Conservation (phyloP, 345 rosid genomes). For the Mallotus nudiflorus region DNA sequence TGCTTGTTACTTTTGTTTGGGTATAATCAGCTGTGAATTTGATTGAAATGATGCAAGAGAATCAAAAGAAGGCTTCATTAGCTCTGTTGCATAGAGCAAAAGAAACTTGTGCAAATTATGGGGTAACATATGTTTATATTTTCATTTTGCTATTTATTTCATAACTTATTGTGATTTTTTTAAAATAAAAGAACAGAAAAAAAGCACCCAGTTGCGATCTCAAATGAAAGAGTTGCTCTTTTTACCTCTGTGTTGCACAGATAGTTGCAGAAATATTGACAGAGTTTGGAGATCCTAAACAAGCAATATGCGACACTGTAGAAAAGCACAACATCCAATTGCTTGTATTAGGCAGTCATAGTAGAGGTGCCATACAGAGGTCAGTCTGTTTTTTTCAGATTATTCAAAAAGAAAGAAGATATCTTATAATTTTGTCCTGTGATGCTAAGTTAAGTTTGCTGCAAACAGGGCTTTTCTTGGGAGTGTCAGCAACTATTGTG, state of each 20-base stretch:
- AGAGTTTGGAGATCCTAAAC: slow-evolving; percentile 51
- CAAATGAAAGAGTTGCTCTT: neutral
- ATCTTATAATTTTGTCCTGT: neutral
- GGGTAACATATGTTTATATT: too few species aligned
- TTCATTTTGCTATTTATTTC: too few species aligned
- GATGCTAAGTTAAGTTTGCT: neutral
- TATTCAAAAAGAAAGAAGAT: too few species aligned
- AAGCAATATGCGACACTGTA: slow-evolving; percentile 41
- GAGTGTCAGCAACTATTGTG: slow-evolving; percentile 32
- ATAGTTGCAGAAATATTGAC: slow-evolving; percentile 47
- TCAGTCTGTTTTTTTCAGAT: slow-evolving; percentile 10
- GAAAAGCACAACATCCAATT: slow-evolving; percentile 49
- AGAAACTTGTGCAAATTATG: slow-evolving; percentile 46
- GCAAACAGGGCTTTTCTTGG: slow-evolving; percentile 32
- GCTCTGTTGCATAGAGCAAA: slow-evolving; percentile 44
- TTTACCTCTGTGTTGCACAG: slow-evolving; percentile 31
- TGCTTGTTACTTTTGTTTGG: too few species aligned
- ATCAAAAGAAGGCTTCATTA: slow-evolving; percentile 40
- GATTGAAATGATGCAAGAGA: slow-evolving; percentile 46
- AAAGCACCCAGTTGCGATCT: too few species aligned
- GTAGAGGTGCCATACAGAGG: slow-evolving; percentile 60
- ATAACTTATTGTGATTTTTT: too few species aligned
- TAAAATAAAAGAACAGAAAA: too few species aligned
- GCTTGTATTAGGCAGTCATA: slow-evolving; percentile 53
- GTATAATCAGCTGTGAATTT: slow-evolving; percentile 57